Percentiles rank a stretch among this genome's conserved stretches.
These are phyloP conservation scores for Leishmania tropica DNA, from an alignment of 208 protist species.

Conservation along the genomic window DNA sequence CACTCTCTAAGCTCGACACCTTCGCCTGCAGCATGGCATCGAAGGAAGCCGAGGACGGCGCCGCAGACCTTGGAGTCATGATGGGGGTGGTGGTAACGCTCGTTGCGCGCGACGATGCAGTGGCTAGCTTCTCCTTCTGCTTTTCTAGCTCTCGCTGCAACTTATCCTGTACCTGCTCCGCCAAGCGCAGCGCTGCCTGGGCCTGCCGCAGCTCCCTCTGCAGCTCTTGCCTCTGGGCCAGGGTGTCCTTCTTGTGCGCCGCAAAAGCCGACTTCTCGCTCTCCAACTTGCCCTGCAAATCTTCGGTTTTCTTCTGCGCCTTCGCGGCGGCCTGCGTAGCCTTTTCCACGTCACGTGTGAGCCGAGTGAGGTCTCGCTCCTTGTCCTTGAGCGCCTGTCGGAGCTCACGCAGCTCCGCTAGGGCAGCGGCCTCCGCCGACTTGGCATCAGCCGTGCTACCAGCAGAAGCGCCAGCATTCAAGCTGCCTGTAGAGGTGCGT, in stretches of 20 bases:
- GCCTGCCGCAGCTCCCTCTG: constrained; percentile 25
- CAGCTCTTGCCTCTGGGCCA: constrained; percentile 1
- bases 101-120: background rate
- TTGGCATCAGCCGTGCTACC: background rate
- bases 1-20: constrained; percentile 14
- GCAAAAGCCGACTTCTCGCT: constrained; percentile 20
- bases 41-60: background rate
- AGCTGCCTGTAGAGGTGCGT: background rate
- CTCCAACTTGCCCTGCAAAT: constrained; percentile 17
- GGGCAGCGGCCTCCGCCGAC: constrained; percentile 2
- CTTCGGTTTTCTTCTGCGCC: constrained; percentile 7
- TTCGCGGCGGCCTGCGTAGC: constrained; percentile 9
- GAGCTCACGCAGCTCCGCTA: constrained; percentile 9
- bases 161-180: constrained; percentile 18
- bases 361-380: constrained; percentile 12
- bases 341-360: constrained; percentile 4
- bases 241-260: constrained; percentile 3
- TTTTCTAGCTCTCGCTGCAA: constrained; percentile 35
- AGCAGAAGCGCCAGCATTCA: background rate
- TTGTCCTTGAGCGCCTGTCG: constrained; percentile 16
- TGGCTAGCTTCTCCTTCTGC: background rate
- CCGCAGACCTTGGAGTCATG: constrained; percentile 5
- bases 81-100: constrained; percentile 8
- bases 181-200: constrained; percentile 2
- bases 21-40: constrained; percentile 2